Evolutionary conservation across 2,329 filamentous ascomycete species (phyloP).

Genomic region (Neonectria sp.): DNA sequence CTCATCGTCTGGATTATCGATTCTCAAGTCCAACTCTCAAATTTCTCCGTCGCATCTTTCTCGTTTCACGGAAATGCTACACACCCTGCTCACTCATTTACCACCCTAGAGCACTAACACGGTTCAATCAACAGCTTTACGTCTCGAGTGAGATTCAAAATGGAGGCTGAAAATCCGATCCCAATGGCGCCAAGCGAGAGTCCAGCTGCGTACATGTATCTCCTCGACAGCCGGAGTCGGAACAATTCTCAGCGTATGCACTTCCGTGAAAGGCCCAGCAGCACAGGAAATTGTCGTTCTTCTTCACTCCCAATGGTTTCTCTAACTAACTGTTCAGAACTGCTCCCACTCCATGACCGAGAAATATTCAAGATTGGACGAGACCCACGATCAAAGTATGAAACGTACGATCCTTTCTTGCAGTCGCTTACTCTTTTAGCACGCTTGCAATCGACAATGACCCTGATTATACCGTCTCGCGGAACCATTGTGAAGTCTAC

Average conservation of each 20-base stretch:
- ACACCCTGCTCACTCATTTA: slow-evolving; percentile 19
- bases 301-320: slow-evolving; percentile 28
- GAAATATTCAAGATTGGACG: slow-evolving; percentile 55
- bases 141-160: slow-evolving; percentile 28
- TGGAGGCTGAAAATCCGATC: slow-evolving; percentile 34
- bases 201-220: slow-evolving; percentile 47
- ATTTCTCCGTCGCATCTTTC: neutral
- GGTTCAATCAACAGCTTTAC: neutral
- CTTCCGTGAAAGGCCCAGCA: slow-evolving; percentile 18
- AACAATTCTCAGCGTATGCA: slow-evolving; percentile 47
- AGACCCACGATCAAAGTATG: slow-evolving; percentile 53
- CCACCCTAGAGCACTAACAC: slow-evolving; percentile 40
- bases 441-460: slow-evolving; percentile 57
- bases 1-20: neutral
- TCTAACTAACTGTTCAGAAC: slow-evolving; percentile 38
- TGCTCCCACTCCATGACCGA: slow-evolving; percentile 49
- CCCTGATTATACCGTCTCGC: slow-evolving; percentile 60
- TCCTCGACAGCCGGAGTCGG: slow-evolving; percentile 43
- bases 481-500: slow-evolving; percentile 70
- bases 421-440: slow-evolving; percentile 44
- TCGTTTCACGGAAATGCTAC: slow-evolving; percentile 21
- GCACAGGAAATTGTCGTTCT: slow-evolving; percentile 7
- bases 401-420: neutral
- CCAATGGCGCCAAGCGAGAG: slow-evolving; percentile 23
- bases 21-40: neutral